Base-by-base conservation (phyloP, 106 monocot genomes). In the Apostasia shenzhenica region DNA sequence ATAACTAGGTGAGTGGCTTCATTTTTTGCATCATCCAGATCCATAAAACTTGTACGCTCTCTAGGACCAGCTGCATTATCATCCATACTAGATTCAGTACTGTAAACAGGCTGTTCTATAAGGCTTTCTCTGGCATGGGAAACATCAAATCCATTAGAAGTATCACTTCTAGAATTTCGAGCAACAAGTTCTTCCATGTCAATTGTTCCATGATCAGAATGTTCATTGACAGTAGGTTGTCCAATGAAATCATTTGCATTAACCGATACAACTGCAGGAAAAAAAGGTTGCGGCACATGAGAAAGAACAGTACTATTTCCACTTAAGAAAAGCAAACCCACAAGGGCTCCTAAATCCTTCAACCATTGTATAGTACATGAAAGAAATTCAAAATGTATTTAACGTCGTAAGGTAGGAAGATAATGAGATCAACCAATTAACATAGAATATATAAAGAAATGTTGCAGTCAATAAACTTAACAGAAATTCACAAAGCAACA, bases 1-100 rank as follows among this genome's bases (percentile, higher is more conserved):
- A 78, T 78, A 11, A 76, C 63, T 7, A 75, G 82, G 41, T 80
- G 60, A 53, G 79, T 81, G 37, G 76, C 26, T 66, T 71, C 73
- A 71, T 69, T 64, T 61, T 14, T 14, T 41, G 69, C 51, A 64
- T 73, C 73, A 61, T 61, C 72, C 48, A 56, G 56, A 74, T 69
- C 67, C 42, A 55, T 67, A 48, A 4, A 54, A 73, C 11, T 1
- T 6, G 7, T 42, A 61, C 75, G 58, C 8, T 64, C 76, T 46
- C 61, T 74, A 71, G 40, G 47, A 49, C 59, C 62, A 47, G 51
- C 11, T 59, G 56, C 45, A 43, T 48, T 54, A 45, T 54, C 70
- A 56, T 48, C 43, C 43, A 44, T 38, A 56, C 55, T 67, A 66
- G 77, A 60, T 47, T 60, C 66, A 70, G 41, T 26, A 67, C 46